Conservation (phyloP, 805 yeast species). For the Myxozyma udenii region DNA sequence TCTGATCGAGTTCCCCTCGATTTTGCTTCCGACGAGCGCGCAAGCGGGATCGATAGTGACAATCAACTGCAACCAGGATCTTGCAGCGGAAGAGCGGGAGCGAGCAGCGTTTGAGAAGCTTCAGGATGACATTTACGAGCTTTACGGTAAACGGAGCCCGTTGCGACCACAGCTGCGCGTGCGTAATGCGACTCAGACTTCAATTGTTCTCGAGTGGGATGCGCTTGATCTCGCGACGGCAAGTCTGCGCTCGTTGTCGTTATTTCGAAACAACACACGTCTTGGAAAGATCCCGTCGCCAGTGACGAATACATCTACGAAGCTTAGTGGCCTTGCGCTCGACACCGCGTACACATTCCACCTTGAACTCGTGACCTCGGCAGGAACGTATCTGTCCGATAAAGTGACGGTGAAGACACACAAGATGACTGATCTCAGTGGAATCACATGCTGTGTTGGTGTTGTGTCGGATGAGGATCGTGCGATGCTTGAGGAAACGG, state of each 20-base stretch:
- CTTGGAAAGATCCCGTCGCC: slow-evolving; percentile 85
- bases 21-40: slow-evolving; percentile 83
- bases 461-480: slow-evolving; percentile 51
- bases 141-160: slow-evolving; percentile 75
- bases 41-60: slow-evolving; percentile 89
- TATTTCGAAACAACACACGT: slow-evolving; percentile 66
- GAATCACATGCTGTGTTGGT: slow-evolving; percentile 88
- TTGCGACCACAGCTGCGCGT: slow-evolving; percentile 62
- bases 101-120: slow-evolving; percentile 54
- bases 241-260: slow-evolving; percentile 65
- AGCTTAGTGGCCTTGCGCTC: slow-evolving; percentile 85
- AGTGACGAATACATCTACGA: slow-evolving; percentile 69
- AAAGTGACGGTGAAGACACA: slow-evolving; percentile 73
- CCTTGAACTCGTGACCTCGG: slow-evolving; percentile 78
- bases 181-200: slow-evolving; percentile 85
- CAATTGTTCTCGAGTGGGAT: slow-evolving; percentile 95
- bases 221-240: slow-evolving; percentile 79
- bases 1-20: slow-evolving; percentile 93
- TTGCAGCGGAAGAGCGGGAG: slow-evolving; percentile 61
- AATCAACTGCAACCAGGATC: slow-evolving; percentile 76
- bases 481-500: slow-evolving; percentile 59
- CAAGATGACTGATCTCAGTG: slow-evolving; percentile 92
- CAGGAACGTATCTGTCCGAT: slow-evolving; percentile 78
- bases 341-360: slow-evolving; percentile 79
- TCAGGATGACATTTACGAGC: slow-evolving; percentile 68